Evolutionary conservation across 306 rosid species (phyloP), one percentile per base, ranked within the genome.

Genomic region (Begonia loranthoides): DNA sequence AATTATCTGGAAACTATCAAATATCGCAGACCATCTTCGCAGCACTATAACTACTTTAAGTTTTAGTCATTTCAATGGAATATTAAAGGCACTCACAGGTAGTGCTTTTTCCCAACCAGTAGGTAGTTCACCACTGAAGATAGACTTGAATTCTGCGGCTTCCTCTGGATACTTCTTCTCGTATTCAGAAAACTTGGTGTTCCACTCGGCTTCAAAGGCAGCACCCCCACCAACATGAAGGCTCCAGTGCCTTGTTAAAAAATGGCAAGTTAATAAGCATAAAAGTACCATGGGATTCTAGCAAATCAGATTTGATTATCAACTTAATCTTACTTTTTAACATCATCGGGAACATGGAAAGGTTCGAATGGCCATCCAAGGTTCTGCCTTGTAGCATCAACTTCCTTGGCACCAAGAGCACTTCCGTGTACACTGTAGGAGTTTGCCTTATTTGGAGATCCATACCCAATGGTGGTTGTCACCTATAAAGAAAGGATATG

Each of bases 371-470:
- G 82, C 99, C 99, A 92, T 66, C 79, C 96, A 55, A 92, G 88
- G 76, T 80, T 86, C 78, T 76, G 41, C 67, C 99, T 86, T 3
- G 99, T 92, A 21, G 99, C 99, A 59, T 86, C 99, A 16, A 92
- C 99, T 83, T 92, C 99, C 73, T 92, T 92, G 67, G 96, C 80
- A 66, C 99, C 99, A 38, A 92, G 62, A 58, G 99, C 99, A 67
- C 94, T 84, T 64, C 99, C 99, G 36, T 92, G 99, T 40, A 78
- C 99, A 71, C 96, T 86, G 74, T 92, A 92, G 55, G 96, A 80
- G 74, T 92, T 92, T 13, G 99, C 78, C 78, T 92, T 92, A 71
- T 92, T 92, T 33, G 99, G 99, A 75, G 99, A 92, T 55, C 99
- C 99, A 74, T 14, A 92, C 61, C 99, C 99, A 64, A 92, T 92